Evolutionary conservation across 2,329 filamentous ascomycete species (phyloP).

Genomic region (Exophiala phaeomuriformis): DNA sequence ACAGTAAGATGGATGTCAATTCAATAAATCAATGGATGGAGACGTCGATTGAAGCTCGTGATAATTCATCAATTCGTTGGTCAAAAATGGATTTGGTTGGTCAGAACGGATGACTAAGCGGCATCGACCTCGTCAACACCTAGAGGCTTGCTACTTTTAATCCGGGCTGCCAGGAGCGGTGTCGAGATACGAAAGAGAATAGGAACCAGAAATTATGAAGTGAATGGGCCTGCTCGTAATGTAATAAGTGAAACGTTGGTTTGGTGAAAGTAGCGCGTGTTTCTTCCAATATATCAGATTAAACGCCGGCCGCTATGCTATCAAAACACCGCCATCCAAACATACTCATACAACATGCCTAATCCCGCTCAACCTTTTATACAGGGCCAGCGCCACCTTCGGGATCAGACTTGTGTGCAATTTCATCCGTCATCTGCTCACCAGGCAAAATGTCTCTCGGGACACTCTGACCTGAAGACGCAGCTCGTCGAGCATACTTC

Average conservation of each 20-base stretch:
- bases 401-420: too few species aligned
- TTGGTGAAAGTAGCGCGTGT: background rate
- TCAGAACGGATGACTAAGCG: background rate
- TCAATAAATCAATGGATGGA: background rate
- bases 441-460: background rate
- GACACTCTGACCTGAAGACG: background rate
- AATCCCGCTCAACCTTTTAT: conserved; percentile 3
- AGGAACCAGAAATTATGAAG: too few species aligned
- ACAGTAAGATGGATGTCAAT: too few species aligned
- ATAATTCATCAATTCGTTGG: background rate
- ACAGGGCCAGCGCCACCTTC: background rate
- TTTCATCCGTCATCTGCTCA: background rate
- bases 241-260: too few species aligned
- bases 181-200: too few species aligned
- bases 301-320: background rate
- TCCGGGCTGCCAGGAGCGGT: too few species aligned
- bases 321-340: background rate
- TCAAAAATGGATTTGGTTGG: too few species aligned
- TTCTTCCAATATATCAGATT: background rate
- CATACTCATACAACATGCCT: background rate
- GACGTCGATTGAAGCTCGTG: background rate
- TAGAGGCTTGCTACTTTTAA: too few species aligned
- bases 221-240: too few species aligned
- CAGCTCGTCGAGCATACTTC: conserved; percentile 35
- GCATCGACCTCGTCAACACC: background rate